Base-by-base conservation (phyloP, 2,329 filamentous ascomycete species). In the Colletotrichum sp. region DNA sequence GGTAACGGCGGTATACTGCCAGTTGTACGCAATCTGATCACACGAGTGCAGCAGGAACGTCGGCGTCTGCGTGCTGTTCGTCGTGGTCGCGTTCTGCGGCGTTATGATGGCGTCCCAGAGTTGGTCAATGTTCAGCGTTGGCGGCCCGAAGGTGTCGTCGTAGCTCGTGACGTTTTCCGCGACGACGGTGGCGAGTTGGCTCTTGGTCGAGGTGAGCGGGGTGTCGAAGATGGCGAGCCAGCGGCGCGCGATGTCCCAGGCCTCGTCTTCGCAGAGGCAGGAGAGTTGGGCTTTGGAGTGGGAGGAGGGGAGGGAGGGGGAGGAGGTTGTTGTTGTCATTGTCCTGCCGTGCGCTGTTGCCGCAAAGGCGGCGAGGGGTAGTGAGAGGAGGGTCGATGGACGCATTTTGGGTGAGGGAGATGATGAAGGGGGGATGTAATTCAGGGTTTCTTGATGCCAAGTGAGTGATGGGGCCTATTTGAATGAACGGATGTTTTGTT, bases 241-340 rank as follows among this genome's bases (percentile, higher is more conserved):
- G 13, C 71, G 71, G 3, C 39, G 34, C 4, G 75, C 62, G 30
- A 77, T 77, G 6, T 21, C 13, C 49, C 52, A 49, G 7, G 75
- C 75, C n/a, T 77, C 71, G 6, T 77, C 52, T 7, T 68, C 62
- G 62, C 75, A 62, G 18, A 77, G 75, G 7, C 71, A 77, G 7
- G 52, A n/a, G 21, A 68, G 28, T 13, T 24, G 18, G 9, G 2
- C 44, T 21, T 68, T 32, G 1, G 55, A 30, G 26, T 59, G 55
- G 16, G 21, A 9, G 55, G 21, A 59, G 3, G 55, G 55, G 55
- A 59, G 13, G n/a, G 44, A 52, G 18, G 39, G 16, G 44, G n/a
- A n/a, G n/a, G n/a, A n/a, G n/a, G n/a, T 21, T 21, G 39, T 49
- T 49, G 44, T 21, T 21, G 44, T 21, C 2, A 0, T 59, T 59